Evolutionary conservation across 2,329 filamentous ascomycete species (phyloP).

Genomic region (Pseudogymnoascus sp.): DNA sequence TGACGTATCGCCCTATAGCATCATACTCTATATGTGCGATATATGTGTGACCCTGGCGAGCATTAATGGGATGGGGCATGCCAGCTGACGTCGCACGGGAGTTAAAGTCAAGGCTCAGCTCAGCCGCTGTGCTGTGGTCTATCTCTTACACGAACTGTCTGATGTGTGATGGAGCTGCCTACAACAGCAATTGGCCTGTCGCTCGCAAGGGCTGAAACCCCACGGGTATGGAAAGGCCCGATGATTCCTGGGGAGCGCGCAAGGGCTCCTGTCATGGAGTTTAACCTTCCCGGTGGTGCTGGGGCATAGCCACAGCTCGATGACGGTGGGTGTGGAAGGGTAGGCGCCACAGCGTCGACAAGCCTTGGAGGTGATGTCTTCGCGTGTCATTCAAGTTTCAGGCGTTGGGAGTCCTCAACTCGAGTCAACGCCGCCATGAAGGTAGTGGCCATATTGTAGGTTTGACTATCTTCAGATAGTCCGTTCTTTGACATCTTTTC

Average conservation of each 20-base stretch:
- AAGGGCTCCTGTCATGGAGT: background rate
- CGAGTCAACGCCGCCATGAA: background rate
- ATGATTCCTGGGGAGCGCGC: background rate
- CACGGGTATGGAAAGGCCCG: background rate
- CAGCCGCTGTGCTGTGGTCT: background rate
- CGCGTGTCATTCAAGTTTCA: conserved; percentile 5
- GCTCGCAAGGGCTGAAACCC: background rate
- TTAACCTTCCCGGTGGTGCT: background rate
- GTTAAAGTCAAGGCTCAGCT: background rate
- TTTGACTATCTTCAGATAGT: background rate
- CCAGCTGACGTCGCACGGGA: background rate
- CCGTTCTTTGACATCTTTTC: background rate
- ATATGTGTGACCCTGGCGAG: background rate
- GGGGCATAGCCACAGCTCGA: background rate
- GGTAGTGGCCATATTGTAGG: background rate
- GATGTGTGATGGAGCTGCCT: background rate
- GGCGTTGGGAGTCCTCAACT: background rate
- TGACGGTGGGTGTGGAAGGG: background rate
- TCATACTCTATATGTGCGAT: background rate
- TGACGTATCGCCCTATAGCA: background rate
- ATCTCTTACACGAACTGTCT: conserved; percentile 4
- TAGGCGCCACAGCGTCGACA: background rate
- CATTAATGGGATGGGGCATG: background rate
- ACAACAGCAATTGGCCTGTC: background rate
- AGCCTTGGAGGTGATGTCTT: background rate